These are phyloP conservation scores for Panicum miliaceum DNA, from an alignment of 176 grass and related monocot genomes.

Conservation along the genomic window DNA sequence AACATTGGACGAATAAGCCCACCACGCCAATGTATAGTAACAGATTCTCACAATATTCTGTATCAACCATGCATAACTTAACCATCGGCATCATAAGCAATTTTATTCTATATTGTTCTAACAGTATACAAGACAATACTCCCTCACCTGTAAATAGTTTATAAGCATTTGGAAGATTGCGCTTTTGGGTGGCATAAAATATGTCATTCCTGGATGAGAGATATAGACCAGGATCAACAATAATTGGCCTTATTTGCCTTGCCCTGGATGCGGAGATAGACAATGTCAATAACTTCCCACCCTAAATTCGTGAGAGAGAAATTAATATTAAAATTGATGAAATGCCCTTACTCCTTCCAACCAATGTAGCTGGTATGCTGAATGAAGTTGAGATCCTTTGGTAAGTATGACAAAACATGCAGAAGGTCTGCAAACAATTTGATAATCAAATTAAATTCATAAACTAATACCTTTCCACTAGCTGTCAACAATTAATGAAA, in stretches of 20 bases:
- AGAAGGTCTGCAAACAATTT: constrained; percentile 76
- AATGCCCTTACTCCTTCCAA: constrained; percentile 82
- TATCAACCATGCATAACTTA: neutral
- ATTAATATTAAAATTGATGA: constrained; percentile 13
- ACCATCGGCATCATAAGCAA: neutral
- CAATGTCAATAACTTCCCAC: constrained; percentile 33
- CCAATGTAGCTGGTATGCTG: constrained; percentile 91
- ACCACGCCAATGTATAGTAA: neutral
- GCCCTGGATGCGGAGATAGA: constrained; percentile 56
- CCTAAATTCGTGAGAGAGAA: constrained; percentile 28
- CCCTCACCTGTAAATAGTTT: constrained; percentile 81
- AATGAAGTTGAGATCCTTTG: constrained; percentile 94
- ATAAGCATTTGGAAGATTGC: constrained; percentile 75
- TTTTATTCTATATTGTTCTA: constrained; percentile 4
- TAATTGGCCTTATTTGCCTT: constrained; percentile 75
- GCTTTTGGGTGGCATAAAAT: constrained; percentile 93
- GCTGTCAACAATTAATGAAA: neutral
- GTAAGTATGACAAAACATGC: constrained; percentile 93
- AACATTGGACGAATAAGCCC: neutral
- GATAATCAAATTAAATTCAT: constrained; percentile 1
- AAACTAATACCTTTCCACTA: neutral
- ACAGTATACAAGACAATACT: neutral
- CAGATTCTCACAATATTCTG: neutral
- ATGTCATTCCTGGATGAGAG: constrained; percentile 84
- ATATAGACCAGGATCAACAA: constrained; percentile 92